Percentiles rank a stretch among this genome's conserved stretches.
These are phyloP conservation scores for Magnusiomyces fungicola DNA, from an alignment of 1,139 yeast species.

Conservation along the genomic window DNA sequence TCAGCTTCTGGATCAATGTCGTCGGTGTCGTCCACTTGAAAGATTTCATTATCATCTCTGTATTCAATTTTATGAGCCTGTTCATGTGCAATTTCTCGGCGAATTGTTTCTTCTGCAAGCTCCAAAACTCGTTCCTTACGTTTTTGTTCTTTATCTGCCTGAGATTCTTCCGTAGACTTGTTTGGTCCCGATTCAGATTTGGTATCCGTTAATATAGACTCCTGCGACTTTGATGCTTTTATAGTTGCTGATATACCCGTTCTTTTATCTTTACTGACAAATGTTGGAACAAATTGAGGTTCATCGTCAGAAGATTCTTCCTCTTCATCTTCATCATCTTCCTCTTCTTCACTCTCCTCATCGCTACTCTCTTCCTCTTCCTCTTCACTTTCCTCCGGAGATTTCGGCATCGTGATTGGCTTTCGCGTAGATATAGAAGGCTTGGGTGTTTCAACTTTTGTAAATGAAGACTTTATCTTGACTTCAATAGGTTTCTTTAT, in stretches of 20 bases:
- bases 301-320: conserved; percentile 10
- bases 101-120: conserved; percentile 27
- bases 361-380: conserved; percentile 11
- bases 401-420: conserved; percentile 6
- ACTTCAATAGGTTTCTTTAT: not conserved
- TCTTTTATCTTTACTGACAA: conserved; percentile 1
- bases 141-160: conserved; percentile 5
- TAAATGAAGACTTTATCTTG: not conserved
- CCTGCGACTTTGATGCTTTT: not conserved
- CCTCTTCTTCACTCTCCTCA: conserved; percentile 1
- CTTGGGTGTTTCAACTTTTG: not conserved
- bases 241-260: not conserved
- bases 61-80: not conserved
- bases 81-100: conserved; percentile 20
- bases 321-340: conserved; percentile 6
- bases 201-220: not conserved
- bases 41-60: conserved; percentile 24
- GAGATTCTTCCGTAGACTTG: not conserved
- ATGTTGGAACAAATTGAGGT: conserved; percentile 13
- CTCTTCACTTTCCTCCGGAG: conserved; percentile 16
- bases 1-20: conserved; percentile 46
- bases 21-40: conserved; percentile 48
- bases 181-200: not conserved
- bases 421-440: not conserved
- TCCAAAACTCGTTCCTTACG: conserved; percentile 27